Base-by-base conservation (phyloP, 2,329 filamentous ascomycete genomes). In the Hypoxylon sp. region DNA sequence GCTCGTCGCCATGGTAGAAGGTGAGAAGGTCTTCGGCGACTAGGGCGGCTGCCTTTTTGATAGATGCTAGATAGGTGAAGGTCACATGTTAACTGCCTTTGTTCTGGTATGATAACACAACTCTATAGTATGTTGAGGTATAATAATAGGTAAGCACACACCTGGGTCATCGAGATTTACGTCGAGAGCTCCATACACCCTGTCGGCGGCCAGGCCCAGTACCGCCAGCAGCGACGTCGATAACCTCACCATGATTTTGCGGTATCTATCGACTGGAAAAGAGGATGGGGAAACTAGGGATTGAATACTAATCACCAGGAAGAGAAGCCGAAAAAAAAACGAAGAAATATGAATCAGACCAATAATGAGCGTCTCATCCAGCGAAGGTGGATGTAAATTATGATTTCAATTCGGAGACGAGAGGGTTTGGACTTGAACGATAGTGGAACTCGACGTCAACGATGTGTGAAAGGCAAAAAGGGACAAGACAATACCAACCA, bases 1-100 rank as follows among this genome's bases (percentile, higher is more conserved):
- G 79, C 64, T 81, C 73, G 71, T 87, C 85, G 64, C 85, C 85
- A 40, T 83, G 79, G 77, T 88, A 88, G 73, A 83, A 84, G 13
- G 80, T 73, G 77, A 87, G 83, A 14, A 86, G 78, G 61, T 88
- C 85, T 75, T 84, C 81, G 11, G 85, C 85, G 17, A 88, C 81
- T 10, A 79, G 80, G 46, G 79, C 76, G n/a, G 86, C 84, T 0
- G 84, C 81, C 2, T 78, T 56, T 49, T 81, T 83, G 69, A 87
- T 86, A 8, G 83, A 82, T 2, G 78, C 85, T 87, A 44, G 2
- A 60, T 48, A 31, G 37, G 42, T 31, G 55, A 64, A 10, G 57
- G 37, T 7, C n/a, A 13, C 6, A 10, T 56, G 55, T 71, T 65
- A 69, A 61, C 63, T 14, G 54, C 49, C 17, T 54, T 22, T 27